A percentile compares a stretch with the other conserved stretches of the same genome.
Conservation (phyloP, 495 filamentous ascomycete species). For the Aspergillus nidulans region DNA sequence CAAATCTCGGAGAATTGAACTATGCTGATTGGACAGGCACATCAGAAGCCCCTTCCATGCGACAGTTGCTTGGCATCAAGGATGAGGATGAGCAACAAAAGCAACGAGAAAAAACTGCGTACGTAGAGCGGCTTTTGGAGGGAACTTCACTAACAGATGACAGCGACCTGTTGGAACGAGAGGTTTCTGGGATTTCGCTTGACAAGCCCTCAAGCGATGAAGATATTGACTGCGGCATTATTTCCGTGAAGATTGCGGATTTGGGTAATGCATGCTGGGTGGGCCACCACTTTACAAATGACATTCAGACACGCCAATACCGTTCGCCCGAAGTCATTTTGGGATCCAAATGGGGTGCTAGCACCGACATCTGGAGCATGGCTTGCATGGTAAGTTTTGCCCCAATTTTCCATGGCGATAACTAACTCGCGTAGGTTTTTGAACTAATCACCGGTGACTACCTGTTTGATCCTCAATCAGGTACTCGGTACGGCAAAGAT, state of each 20-base stretch:
- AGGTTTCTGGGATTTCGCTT: slow-evolving; percentile 91
- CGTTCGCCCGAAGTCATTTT: slow-evolving; percentile 95
- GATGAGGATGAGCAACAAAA: slow-evolving; percentile 68
- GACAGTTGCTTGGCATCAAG: slow-evolving; percentile 57
- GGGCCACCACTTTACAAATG: slow-evolving; percentile 97
- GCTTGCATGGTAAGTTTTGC: slow-evolving; percentile 77
- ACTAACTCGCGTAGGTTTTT: slow-evolving; percentile 62
- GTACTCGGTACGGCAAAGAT: slow-evolving; percentile 99
- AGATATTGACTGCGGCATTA: slow-evolving; percentile 63
- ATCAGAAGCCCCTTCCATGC: slow-evolving; percentile 48
- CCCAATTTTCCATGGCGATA: too few species aligned
- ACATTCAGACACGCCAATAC: slow-evolving; percentile 98
- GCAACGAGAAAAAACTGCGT: slow-evolving; percentile 92
- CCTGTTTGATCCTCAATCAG: slow-evolving; percentile 97
- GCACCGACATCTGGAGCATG: slow-evolving; percentile 99
- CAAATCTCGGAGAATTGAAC: not conserved
- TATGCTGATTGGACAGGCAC: slow-evolving; percentile 9
- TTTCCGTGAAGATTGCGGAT: slow-evolving; percentile 98
- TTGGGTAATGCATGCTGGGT: slow-evolving; percentile 99
- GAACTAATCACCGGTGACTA: slow-evolving; percentile 98
- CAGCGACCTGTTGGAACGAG: slow-evolving; percentile 84
- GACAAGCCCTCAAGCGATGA: slow-evolving; percentile 58
- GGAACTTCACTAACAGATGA: slow-evolving; percentile 1
- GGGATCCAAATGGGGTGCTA: slow-evolving; percentile 96
- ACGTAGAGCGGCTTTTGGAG: slow-evolving; percentile 33